Conservation (phyloP, 768 basidiomycete genomes). For the Macrolepiota dolichaula region DNA sequence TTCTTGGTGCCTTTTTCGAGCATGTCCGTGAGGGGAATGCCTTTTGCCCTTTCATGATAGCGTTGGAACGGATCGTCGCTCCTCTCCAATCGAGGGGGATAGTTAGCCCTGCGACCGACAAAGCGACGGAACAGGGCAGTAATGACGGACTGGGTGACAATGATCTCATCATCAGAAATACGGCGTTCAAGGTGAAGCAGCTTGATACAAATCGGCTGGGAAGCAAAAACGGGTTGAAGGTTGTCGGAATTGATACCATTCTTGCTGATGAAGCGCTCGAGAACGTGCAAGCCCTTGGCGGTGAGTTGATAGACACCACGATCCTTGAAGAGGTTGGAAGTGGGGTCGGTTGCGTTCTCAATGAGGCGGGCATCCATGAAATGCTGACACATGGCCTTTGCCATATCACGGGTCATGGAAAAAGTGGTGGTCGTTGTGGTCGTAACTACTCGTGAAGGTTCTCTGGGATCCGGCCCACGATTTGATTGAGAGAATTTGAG, state of each 20-base stretch:
- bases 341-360: conserved; percentile 92
- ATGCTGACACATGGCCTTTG: conserved; percentile 99
- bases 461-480: conserved; percentile 96
- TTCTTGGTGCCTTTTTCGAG: conserved; percentile 61
- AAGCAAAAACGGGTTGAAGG: conserved; percentile 82
- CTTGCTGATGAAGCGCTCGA: conserved; percentile 99
- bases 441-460: conserved; percentile 96
- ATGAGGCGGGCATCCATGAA: conserved; percentile 99
- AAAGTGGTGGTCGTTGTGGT: conserved; percentile 99
- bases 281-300: conserved; percentile 96
- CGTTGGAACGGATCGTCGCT: conserved; percentile 62
- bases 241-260: conserved; percentile 97
- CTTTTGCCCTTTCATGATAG: conserved; percentile 79
- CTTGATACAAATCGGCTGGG: conserved; percentile 96
- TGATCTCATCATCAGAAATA: conserved; percentile 93
- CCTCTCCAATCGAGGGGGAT: conserved; percentile 41
- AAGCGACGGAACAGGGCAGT: conserved; percentile 96
- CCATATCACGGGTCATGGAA: conserved; percentile 99
- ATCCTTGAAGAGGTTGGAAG: conserved; percentile 92
- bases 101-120: conserved; percentile 83
- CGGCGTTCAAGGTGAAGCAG: conserved; percentile 95
- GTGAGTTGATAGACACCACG: conserved; percentile 95
- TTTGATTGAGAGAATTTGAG: conserved; percentile 99
- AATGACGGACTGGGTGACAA: conserved; percentile 90
- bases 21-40: conserved; percentile 67